Base-by-base conservation (phyloP, 2,329 filamentous ascomycete species). In the Dothidotthia symphoricarpi region DNA sequence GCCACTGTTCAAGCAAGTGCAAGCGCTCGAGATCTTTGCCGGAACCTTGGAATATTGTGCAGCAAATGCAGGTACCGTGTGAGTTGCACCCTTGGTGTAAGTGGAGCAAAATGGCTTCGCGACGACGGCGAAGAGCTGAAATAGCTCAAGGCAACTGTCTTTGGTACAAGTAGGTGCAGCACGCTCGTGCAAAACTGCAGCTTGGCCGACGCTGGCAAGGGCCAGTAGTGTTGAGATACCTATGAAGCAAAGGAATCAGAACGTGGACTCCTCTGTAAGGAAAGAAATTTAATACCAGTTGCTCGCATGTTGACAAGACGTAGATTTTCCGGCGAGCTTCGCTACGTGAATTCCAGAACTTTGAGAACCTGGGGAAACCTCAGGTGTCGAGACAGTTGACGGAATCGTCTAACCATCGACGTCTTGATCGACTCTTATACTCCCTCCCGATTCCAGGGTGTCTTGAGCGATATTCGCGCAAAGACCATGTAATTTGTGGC, bases 51-150 rank as follows among this genome's bases (percentile, higher is more conserved):
- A 34, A 39, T 39, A 46, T 24, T 31, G 43, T 17, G 43, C 43
- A 31, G 44, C 44, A 25, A 39, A 47, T 13, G 44, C 34, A 2
- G 44, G 44, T 9, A 47, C n/a, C 5, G 43, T 46, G 16, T 42
- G 39, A 9, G 35, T 39, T 3, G 43, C 39, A 24, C 27, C 33
- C 22, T 35, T 31, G 6, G 39, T 42, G 27, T 46, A 46, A 10
- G 35, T 28, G 4, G 43, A 46, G 27, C 43, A 46, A 27, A 46
- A 46, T 1, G 43, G 43, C 31, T 46, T 46, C 19, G 43, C 43
- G n/a, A 22, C 43, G 11, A 40, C 16, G 9, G 32, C 31, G 24
- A 41, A 40, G 9, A 43, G 36, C 32, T 45, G 31, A 15, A 45
- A 45, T 10, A 45, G 25, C 25, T 45, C 34, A 14, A 45, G 38